Evolutionary conservation across 2,329 filamentous ascomycete species (phyloP).

Genomic region (Beauveria medogensis): DNA sequence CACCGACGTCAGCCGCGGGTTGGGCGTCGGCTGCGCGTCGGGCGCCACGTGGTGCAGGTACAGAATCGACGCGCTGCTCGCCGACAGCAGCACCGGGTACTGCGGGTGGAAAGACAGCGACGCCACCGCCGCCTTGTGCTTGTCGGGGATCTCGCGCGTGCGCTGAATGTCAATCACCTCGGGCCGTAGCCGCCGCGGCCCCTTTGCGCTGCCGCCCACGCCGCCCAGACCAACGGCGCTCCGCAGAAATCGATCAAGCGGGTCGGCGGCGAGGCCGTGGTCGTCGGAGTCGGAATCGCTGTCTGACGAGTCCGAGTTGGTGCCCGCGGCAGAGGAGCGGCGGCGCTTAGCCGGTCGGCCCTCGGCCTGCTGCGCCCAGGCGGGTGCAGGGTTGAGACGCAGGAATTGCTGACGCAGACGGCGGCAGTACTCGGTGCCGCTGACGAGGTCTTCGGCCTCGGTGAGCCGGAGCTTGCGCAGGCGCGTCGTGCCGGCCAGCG

Average conservation of each 20-base stretch:
- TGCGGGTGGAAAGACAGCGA: slow-evolving; percentile 84
- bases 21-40: slow-evolving; percentile 65
- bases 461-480: slow-evolving; percentile 75
- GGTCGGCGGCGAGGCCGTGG: slow-evolving; percentile 58
- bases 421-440: slow-evolving; percentile 74
- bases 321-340: slow-evolving; percentile 36
- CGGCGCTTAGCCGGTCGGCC: slow-evolving; percentile 43
- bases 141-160: slow-evolving; percentile 73
- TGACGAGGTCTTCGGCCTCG: slow-evolving; percentile 79
- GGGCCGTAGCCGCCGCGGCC: slow-evolving; percentile 61
- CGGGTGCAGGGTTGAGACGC: slow-evolving; percentile 49
- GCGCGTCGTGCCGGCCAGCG: slow-evolving; percentile 65
- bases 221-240: slow-evolving; percentile 60
- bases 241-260: slow-evolving; percentile 72
- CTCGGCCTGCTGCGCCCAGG: slow-evolving; percentile 49
- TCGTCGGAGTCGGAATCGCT: slow-evolving; percentile 43
- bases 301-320: slow-evolving; percentile 26
- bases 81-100: slow-evolving; percentile 82
- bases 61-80: slow-evolving; percentile 75
- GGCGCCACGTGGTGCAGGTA: slow-evolving; percentile 85
- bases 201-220: slow-evolving; percentile 37
- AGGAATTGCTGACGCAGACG: slow-evolving; percentile 72
- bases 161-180: slow-evolving; percentile 88
- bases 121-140: slow-evolving; percentile 70
- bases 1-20: slow-evolving; percentile 83